A percentile compares a stretch with the other conserved stretches of the same genome.
Evolutionary conservation across 1,284 basidiomycete species (phyloP).

Genomic region (Vanrija humicola): DNA sequence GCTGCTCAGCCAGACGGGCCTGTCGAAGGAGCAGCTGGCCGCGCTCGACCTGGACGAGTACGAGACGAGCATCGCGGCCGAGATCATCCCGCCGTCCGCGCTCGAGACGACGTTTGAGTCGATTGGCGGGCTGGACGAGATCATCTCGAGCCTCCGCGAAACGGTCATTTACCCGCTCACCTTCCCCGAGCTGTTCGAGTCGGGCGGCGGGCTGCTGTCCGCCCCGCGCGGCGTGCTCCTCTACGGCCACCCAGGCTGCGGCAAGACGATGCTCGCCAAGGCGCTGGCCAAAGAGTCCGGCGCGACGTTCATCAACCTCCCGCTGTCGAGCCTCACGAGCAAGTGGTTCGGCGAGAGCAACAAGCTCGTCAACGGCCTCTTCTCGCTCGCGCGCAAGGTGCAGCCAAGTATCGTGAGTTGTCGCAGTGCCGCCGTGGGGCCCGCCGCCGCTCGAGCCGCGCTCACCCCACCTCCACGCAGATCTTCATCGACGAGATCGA

Average conservation of each 20-base stretch:
- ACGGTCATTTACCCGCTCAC: conserved; percentile 94
- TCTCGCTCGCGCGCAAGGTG: conserved; percentile 68
- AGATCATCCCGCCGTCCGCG: conserved; percentile 53
- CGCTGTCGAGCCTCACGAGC: conserved; percentile 61
- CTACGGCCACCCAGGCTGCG: conserved; percentile 87
- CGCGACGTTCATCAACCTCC: conserved; percentile 93
- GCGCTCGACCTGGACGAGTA: conserved; percentile 54
- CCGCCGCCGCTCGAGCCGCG: too few species aligned
- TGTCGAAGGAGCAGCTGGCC: conserved; percentile 48
- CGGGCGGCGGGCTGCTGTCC: conserved; percentile 58
- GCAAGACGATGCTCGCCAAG: conserved; percentile 93
- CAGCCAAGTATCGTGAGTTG: conserved; percentile 61
- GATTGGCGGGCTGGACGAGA: conserved; percentile 90
- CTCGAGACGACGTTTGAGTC: conserved; percentile 53
- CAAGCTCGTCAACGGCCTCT: conserved; percentile 87
- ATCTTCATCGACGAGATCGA: conserved; percentile 82
- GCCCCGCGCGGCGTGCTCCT: conserved; percentile 68
- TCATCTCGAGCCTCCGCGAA: conserved; percentile 86
- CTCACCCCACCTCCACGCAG: conserved; percentile 19
- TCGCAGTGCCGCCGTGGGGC: neutral
- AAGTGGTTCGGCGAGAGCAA: conserved; percentile 99
- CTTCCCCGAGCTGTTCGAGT: conserved; percentile 82
- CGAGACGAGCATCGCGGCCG: conserved; percentile 54
- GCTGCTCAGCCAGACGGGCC: conserved; percentile 38
- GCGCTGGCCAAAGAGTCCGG: conserved; percentile 94